Percentiles rank a stretch among this genome's conserved stretches.
These are phyloP conservation scores for Sporormia fimetaria DNA, from an alignment of 495 filamentous ascomycete genomes.

Conservation along the genomic window DNA sequence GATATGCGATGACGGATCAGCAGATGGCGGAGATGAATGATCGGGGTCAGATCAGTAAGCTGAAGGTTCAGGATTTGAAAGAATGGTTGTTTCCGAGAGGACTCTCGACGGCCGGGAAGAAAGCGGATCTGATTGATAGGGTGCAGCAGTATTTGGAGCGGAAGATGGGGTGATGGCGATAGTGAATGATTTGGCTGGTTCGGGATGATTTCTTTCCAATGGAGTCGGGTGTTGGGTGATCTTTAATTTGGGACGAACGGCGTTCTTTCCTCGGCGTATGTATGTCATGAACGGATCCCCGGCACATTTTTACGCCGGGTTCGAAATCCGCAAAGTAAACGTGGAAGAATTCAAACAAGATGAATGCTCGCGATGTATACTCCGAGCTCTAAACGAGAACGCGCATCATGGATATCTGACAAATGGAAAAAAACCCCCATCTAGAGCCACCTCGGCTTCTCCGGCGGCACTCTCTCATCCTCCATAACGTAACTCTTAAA, in stretches of 20 bases:
- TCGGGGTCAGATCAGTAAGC: slow-evolving; percentile 31
- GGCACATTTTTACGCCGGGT: too few relatives aligned
- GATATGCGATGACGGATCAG: slow-evolving; percentile 34
- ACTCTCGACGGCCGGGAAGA: slow-evolving; percentile 54
- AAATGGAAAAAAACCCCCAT: not conserved
- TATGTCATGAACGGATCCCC: too few relatives aligned
- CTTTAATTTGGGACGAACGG: too few relatives aligned
- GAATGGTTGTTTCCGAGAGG: slow-evolving; percentile 53
- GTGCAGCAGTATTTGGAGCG: slow-evolving; percentile 67
- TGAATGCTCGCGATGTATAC: too few relatives aligned
- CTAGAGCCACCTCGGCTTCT: not conserved
- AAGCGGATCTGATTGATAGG: slow-evolving; percentile 65
- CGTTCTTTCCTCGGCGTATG: too few relatives aligned
- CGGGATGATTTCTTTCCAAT: too few relatives aligned
- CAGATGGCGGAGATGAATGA: slow-evolving; percentile 52
- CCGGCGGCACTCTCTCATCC: not conserved
- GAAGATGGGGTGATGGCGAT: slow-evolving; percentile 27
- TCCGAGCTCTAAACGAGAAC: too few relatives aligned
- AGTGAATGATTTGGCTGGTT: not conserved
- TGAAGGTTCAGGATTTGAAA: slow-evolving; percentile 53
- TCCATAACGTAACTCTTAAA: slow-evolving; percentile 9
- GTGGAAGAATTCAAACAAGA: too few relatives aligned
- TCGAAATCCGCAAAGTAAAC: too few relatives aligned
- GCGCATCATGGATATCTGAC: too few relatives aligned
- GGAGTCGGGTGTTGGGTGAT: too few relatives aligned